Percentiles rank a stretch among this genome's conserved stretches.
These are phyloP conservation scores for Mycocalia duriaeana DNA, from an alignment of 1,284 basidiomycete species.

Conservation along the genomic window DNA sequence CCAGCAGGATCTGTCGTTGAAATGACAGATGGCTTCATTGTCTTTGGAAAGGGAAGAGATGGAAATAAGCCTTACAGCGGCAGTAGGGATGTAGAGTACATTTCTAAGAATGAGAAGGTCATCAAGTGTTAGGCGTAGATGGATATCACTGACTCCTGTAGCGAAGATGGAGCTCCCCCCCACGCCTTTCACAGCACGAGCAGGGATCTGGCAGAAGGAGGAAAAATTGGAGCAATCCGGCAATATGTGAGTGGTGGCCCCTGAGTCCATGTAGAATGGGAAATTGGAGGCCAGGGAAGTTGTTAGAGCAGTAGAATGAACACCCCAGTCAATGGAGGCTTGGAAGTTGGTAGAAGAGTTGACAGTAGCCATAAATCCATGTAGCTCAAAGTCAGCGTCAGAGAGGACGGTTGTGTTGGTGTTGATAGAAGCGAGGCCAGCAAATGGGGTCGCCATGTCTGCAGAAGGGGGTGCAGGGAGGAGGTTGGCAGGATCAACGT, in stretches of 20 bases:
- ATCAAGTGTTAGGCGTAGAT: background rate
- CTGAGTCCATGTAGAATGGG: constrained; percentile 2
- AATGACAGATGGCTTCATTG: constrained; percentile 3
- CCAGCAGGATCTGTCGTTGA: constrained; percentile 5
- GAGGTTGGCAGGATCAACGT: background rate
- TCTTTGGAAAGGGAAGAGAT: constrained; percentile 12
- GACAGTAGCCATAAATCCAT: background rate
- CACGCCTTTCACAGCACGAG: constrained; percentile 8
- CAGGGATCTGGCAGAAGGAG: constrained; percentile 1
- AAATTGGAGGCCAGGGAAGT: background rate
- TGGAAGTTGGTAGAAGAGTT: background rate
- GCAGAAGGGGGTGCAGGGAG: background rate
- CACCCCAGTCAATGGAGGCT: background rate
- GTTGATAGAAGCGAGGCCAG: background rate
- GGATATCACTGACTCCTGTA: constrained; percentile 5
- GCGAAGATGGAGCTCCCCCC: constrained; percentile 10
- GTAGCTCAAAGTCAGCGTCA: background rate
- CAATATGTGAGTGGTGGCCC: constrained; percentile 11
- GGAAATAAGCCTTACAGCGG: constrained; percentile 21
- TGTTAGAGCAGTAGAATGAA: background rate
- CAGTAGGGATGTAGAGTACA: constrained; percentile 19
- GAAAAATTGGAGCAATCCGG: constrained; percentile 8
- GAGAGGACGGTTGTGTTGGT: background rate
- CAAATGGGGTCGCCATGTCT: background rate
- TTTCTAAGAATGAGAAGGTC: constrained; percentile 11